phyloP scores from a whole-genome alignment of 495 filamentous ascomycete genomes.

The Penicillium parvum region DNA sequence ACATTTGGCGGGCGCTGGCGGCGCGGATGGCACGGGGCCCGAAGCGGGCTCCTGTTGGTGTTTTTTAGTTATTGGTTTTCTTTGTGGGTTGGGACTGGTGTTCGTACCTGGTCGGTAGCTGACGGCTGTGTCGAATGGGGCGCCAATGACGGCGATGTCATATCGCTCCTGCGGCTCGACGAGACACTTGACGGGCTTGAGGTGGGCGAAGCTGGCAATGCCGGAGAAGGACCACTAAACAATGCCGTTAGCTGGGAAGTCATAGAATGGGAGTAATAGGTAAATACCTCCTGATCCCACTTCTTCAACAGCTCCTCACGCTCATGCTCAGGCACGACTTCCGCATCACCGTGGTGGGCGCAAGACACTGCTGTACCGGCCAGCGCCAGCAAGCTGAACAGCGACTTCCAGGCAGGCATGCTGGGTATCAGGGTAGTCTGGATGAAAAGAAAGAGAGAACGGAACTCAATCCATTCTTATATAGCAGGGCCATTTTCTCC shows the following conservation, averaged over 20 bases:
- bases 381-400: conserved; percentile 35
- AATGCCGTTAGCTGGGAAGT: conserved; percentile 1
- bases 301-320: conserved; percentile 47
- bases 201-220: conserved; percentile 75
- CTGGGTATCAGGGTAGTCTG: conserved; percentile 5
- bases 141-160: conserved; percentile 79
- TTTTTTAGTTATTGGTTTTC: conserved; percentile 31
- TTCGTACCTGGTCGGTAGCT: conserved; percentile 72
- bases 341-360: conserved; percentile 37
- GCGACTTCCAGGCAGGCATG: conserved; percentile 24
- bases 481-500: conserved; percentile 8
- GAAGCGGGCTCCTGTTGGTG: conserved; percentile 75
- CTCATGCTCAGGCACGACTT: conserved; percentile 37
- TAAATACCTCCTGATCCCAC: conserved; percentile 49
- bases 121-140: conserved; percentile 80
- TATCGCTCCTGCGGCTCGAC: conserved; percentile 60
- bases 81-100: conserved; percentile 13
- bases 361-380: conserved; percentile 32
- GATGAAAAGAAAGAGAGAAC: conserved; percentile 16
- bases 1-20: conserved; percentile 67
- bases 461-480: too few species aligned
- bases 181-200: conserved; percentile 69
- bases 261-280: background rate
- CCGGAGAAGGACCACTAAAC: conserved; percentile 70
- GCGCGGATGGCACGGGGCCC: conserved; percentile 78